Conservation (phyloP, 169 alveolate species). For the Plasmodium falciparum region DNA sequence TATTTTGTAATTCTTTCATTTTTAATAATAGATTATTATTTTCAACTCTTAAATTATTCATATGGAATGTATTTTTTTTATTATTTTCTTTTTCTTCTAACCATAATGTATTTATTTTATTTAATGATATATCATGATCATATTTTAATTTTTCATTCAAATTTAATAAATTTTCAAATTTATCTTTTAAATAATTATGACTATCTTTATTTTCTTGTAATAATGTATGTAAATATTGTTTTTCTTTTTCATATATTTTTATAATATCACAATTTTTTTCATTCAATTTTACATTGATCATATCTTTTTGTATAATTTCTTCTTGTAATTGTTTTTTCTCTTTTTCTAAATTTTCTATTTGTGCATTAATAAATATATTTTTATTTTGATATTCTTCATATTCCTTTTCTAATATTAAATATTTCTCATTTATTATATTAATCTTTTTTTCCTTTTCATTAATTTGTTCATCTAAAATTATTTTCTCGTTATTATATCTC, state of each 20-base stretch:
- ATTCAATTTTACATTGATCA: constrained; percentile 3
- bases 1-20: constrained; percentile 40
- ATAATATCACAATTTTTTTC: constrained; percentile 46
- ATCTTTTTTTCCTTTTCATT: constrained; percentile 18
- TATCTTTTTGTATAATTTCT: constrained; percentile 22
- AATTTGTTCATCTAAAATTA: constrained; percentile 8
- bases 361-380: neutral
- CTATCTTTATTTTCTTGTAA: constrained; percentile 51
- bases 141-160: constrained; percentile 37
- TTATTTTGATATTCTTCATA: constrained; percentile 26
- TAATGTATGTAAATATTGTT: constrained; percentile 26
- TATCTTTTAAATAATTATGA: constrained; percentile 38
- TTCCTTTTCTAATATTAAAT: constrained; percentile 13
- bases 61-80: constrained; percentile 10
- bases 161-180: constrained; percentile 6
- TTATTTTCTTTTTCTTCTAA: constrained; percentile 61
- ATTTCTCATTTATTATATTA: constrained; percentile 11
- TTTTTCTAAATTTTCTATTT: constrained; percentile 35
- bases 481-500: constrained; percentile 6
- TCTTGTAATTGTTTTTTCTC: constrained; percentile 17
- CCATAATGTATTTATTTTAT: constrained; percentile 48
- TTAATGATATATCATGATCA: constrained; percentile 35
- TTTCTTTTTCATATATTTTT: constrained; percentile 43
- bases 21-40: constrained; percentile 9
- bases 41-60: constrained; percentile 26